These are phyloP conservation scores for Scleroderma citrinum DNA, from an alignment of 768 basidiomycete genomes.

Conservation along the genomic window DNA sequence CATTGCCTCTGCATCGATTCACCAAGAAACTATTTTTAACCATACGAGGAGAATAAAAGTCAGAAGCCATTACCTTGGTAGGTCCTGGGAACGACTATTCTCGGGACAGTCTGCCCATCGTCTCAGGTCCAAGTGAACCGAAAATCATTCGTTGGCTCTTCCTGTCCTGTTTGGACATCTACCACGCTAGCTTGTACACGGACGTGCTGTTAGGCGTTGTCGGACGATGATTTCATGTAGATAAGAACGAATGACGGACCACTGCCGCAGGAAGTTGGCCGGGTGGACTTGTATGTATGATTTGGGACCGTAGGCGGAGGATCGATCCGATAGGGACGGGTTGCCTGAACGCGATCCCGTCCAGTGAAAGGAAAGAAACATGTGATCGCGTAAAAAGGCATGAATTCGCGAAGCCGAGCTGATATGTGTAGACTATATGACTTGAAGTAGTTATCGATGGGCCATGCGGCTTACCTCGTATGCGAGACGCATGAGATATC, in stretches of 20 bases:
- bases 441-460: not conserved
- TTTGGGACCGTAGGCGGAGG: constrained; percentile 63
- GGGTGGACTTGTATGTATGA: constrained; percentile 48
- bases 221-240: not conserved
- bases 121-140: constrained; percentile 65
- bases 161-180: constrained; percentile 56
- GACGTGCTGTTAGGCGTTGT: constrained; percentile 51
- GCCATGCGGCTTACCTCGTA: constrained; percentile 46
- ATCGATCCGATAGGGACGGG: constrained; percentile 85
- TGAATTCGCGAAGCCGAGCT: constrained; percentile 73
- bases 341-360: constrained; percentile 71
- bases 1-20: constrained; percentile 61
- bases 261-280: constrained; percentile 40
- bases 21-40: constrained; percentile 7
- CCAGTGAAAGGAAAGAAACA: constrained; percentile 70
- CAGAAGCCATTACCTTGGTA: constrained; percentile 46
- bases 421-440: not conserved
- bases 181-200: constrained; percentile 69
- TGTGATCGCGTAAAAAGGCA: constrained; percentile 61
- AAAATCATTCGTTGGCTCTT: constrained; percentile 71
- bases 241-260: constrained; percentile 27
- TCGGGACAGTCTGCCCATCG: constrained; percentile 29
- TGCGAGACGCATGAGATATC: constrained; percentile 58
- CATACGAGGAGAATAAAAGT: not conserved
- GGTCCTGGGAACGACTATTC: constrained; percentile 60